phyloP scores from a whole-genome alignment of 805 yeast species.

The Wickerhamomyces chambardii region DNA sequence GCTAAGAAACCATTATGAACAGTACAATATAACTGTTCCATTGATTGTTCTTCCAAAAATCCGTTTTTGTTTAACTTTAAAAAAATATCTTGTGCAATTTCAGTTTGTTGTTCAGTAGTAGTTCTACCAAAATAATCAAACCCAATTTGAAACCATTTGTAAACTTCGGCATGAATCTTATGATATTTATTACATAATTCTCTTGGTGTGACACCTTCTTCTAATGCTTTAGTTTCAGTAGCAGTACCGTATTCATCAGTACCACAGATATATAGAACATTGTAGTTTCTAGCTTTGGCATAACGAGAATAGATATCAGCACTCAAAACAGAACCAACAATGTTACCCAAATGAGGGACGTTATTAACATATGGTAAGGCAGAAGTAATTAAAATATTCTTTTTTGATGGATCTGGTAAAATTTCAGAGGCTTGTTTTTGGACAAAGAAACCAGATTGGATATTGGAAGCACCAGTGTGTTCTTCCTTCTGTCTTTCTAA shows the following conservation, averaged over 20 bases:
- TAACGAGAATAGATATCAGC: constrained; percentile 94
- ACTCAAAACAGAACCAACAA: constrained; percentile 87
- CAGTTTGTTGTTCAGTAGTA: constrained; percentile 85
- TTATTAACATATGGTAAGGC: constrained; percentile 98
- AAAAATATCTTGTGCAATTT: constrained; percentile 92
- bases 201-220: constrained; percentile 83
- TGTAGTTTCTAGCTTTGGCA: constrained; percentile 81
- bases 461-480: constrained; percentile 30
- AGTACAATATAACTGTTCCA: constrained; percentile 87
- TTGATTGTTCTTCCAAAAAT: constrained; percentile 76
- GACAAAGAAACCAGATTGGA: constrained; percentile 17
- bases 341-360: constrained; percentile 97
- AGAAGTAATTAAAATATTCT: constrained; percentile 85
- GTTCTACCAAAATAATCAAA: constrained; percentile 97
- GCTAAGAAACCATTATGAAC: constrained; percentile 88
- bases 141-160: constrained; percentile 94
- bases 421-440: constrained; percentile 27
- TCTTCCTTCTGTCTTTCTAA: constrained; percentile 29
- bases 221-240: constrained; percentile 96
- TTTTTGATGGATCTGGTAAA: constrained; percentile 61
- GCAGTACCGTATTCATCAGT: constrained; percentile 99
- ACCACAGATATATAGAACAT: constrained; percentile 85
- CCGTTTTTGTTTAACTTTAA: constrained; percentile 67
- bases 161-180: constrained; percentile 77
- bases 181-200: constrained; percentile 90